phyloP scores from a whole-genome alignment of 352 stramenopile genomes.

The Phytophthora colocasiae region DNA sequence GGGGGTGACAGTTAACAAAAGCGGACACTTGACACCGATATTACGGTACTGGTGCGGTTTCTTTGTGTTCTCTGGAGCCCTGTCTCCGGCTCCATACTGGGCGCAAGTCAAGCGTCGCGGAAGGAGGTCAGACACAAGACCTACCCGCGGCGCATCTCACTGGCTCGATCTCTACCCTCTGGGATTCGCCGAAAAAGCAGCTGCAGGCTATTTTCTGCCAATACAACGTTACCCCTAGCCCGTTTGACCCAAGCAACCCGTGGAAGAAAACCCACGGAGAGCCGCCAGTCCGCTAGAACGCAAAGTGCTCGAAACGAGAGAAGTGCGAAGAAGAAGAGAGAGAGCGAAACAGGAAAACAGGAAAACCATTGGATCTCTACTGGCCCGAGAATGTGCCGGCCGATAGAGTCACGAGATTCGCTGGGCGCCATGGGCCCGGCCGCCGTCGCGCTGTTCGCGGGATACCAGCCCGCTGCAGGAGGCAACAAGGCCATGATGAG shows the following conservation, averaged over 20 bases:
- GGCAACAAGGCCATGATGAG: slow-evolving; percentile 48
- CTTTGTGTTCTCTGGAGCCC: slow-evolving; percentile 18
- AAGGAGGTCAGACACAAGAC: slow-evolving; percentile 2
- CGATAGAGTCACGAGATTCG: slow-evolving; percentile 86
- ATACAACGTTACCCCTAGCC: slow-evolving; percentile 18
- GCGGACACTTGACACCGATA: too few relatives aligned
- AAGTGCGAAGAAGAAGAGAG: slow-evolving; percentile 27
- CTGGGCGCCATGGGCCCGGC: slow-evolving; percentile 79
- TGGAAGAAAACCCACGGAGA: slow-evolving; percentile 25
- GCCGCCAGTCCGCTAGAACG: slow-evolving; percentile 31
- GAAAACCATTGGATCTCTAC: slow-evolving; percentile 24
- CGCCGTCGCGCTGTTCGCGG: slow-evolving; percentile 76
- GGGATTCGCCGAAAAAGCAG: slow-evolving; percentile 19
- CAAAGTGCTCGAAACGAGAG: slow-evolving; percentile 37
- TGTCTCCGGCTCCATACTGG: slow-evolving; percentile 12
- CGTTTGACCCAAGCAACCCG: slow-evolving; percentile 14
- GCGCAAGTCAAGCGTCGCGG: slow-evolving; percentile 3
- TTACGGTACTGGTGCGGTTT: slow-evolving; percentile 23
- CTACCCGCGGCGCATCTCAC: slow-evolving; percentile 15
- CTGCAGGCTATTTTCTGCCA: slow-evolving; percentile 1
- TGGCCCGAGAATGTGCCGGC: slow-evolving; percentile 67
- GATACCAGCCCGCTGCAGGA: slow-evolving; percentile 66
- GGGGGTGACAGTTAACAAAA: too few relatives aligned
- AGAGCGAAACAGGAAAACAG: slow-evolving; percentile 37
- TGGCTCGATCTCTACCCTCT: slow-evolving; percentile 17